These are phyloP conservation scores for Penstemon newberryi DNA, from an alignment of 257 asterid species.

Conservation along the genomic window DNA sequence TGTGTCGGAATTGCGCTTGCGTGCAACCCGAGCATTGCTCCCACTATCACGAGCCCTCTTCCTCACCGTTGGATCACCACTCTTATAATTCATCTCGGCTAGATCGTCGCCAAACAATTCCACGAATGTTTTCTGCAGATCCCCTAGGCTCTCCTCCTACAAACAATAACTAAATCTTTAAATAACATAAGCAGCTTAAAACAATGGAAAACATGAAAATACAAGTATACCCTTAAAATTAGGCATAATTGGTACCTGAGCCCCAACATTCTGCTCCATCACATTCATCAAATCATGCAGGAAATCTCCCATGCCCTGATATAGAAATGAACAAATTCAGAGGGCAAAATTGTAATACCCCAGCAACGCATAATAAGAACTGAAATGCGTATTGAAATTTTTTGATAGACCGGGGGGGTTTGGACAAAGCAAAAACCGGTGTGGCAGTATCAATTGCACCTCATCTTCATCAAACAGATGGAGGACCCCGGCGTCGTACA, in stretches of 20 bases:
- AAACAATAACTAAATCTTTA: not conserved
- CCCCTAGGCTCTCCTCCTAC: constrained; percentile 89
- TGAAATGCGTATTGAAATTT: not conserved
- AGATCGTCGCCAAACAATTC: constrained; percentile 90
- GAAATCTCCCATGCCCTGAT: constrained; percentile 92
- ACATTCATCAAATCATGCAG: constrained; percentile 70
- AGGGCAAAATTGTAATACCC: constrained; percentile 9
- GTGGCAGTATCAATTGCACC: constrained; percentile 39
- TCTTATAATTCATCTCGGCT: constrained; percentile 45
- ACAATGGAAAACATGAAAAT: not conserved
- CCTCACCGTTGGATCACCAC: constrained; percentile 41
- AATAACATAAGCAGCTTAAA: not conserved
- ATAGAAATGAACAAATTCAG: not conserved
- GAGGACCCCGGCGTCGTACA: constrained; percentile 89
- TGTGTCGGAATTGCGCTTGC: constrained; percentile 30
- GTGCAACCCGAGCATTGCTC: constrained; percentile 39
- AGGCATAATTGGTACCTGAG: constrained; percentile 42
- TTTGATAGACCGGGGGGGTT: too few species aligned
- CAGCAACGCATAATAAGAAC: not conserved
- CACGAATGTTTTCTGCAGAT: constrained; percentile 74
- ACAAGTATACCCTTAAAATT: not conserved
- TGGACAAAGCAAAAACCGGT: constrained; percentile 2
- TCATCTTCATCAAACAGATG: constrained; percentile 83
- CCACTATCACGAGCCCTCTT: constrained; percentile 51
- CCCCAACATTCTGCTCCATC: constrained; percentile 69